These are phyloP conservation scores for Diaporthe sp. DNA, from an alignment of 2,329 filamentous ascomycete species.

Conservation along the genomic window DNA sequence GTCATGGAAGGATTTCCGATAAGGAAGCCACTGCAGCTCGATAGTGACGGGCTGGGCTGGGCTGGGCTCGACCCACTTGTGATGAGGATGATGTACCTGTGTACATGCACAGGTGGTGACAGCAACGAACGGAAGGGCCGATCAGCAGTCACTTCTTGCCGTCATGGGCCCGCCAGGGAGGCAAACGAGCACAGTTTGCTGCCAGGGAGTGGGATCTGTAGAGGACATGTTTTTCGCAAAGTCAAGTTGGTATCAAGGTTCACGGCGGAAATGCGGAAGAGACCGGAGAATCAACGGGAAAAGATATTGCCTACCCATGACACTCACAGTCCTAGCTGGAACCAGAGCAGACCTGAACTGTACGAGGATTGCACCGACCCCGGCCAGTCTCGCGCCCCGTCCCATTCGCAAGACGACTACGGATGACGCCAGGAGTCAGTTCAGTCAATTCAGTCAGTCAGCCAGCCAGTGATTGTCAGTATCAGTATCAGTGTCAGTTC, in stretches of 20 bases:
- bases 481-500: not conserved
- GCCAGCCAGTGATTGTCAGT: not conserved
- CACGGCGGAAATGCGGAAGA: slow-evolving; percentile 30
- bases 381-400: not conserved
- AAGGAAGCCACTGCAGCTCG: slow-evolving; percentile 3
- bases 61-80: slow-evolving; percentile 15
- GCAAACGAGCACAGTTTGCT: not conserved
- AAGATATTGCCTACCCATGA: slow-evolving; percentile 22
- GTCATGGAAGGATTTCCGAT: slow-evolving; percentile 29
- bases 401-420: not conserved
- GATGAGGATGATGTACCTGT: not conserved
- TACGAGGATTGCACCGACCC: not conserved
- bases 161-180: slow-evolving; percentile 15
- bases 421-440: slow-evolving; percentile 23
- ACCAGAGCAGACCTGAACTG: not conserved
- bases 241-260: not conserved
- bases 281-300: slow-evolving; percentile 24
- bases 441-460: not conserved
- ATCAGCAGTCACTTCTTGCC: slow-evolving; percentile 23
- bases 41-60: slow-evolving; percentile 20
- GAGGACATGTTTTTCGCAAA: not conserved
- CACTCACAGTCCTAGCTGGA: not conserved
- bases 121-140: slow-evolving; percentile 21
- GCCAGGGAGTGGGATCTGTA: not conserved
- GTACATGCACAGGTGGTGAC: slow-evolving; percentile 22